These are phyloP conservation scores for Camelina laxa DNA, from an alignment of 345 rosid genomes.

Conservation along the genomic window DNA sequence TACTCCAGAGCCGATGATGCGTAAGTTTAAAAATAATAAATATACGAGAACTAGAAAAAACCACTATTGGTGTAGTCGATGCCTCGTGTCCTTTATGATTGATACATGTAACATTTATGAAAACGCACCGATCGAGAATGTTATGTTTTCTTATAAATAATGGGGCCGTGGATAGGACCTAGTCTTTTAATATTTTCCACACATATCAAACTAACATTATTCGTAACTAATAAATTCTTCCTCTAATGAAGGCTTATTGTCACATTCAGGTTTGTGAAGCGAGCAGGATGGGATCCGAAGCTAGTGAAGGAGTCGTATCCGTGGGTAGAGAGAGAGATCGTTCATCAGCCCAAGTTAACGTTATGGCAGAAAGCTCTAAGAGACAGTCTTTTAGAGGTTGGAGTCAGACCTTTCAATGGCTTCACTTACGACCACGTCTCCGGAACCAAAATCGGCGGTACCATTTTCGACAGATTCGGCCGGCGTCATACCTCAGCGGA, in stretches of 20 bases:
- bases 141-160: slow-evolving; percentile 24
- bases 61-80: neutral
- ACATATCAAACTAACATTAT: neutral
- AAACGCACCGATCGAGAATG: slow-evolving; percentile 41
- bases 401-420: slow-evolving; percentile 89
- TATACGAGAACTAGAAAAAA: neutral
- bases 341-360: slow-evolving; percentile 65
- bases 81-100: slow-evolving; percentile 12
- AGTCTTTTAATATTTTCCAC: slow-evolving; percentile 4
- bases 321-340: slow-evolving; percentile 86
- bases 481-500: slow-evolving; percentile 95
- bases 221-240: neutral
- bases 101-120: slow-evolving; percentile 25
- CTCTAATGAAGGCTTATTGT: neutral
- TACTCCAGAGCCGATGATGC: slow-evolving; percentile 74
- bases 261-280: slow-evolving; percentile 67
- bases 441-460: slow-evolving; percentile 97
- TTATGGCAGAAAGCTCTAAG: slow-evolving; percentile 77
- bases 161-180: neutral
- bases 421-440: slow-evolving; percentile 83
- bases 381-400: slow-evolving; percentile 81
- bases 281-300: slow-evolving; percentile 79
- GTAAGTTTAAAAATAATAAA: slow-evolving; percentile 44
- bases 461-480: slow-evolving; percentile 84
- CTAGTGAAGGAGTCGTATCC: slow-evolving; percentile 85